phyloP scores from a whole-genome alignment of 768 basidiomycete genomes.

The Suillus weaverae region DNA sequence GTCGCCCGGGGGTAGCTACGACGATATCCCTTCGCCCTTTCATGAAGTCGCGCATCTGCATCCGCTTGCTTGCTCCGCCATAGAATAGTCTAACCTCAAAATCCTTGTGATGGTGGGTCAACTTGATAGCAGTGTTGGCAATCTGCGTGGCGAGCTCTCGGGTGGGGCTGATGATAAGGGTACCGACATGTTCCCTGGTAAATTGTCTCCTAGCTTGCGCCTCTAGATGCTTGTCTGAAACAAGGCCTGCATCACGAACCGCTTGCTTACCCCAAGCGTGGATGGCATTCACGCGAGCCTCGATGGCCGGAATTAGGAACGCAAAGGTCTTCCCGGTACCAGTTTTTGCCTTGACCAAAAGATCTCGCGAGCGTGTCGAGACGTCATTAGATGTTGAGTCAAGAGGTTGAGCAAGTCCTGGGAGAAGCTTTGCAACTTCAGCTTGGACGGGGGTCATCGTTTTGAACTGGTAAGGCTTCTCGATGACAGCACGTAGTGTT shows the following conservation, averaged over 20 bases:
- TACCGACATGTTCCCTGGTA: slow-evolving; percentile 55
- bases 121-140: slow-evolving; percentile 73
- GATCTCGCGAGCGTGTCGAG: slow-evolving; percentile 47
- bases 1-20: slow-evolving; percentile 87
- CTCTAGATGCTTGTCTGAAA: slow-evolving; percentile 30
- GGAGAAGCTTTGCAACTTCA: slow-evolving; percentile 74
- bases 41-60: slow-evolving; percentile 70
- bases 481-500: slow-evolving; percentile 60
- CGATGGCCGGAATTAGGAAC: slow-evolving; percentile 85
- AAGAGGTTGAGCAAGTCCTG: slow-evolving; percentile 60
- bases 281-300: slow-evolving; percentile 67
- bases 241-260: slow-evolving; percentile 42
- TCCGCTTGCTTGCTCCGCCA: slow-evolving; percentile 68
- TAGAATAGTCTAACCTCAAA: slow-evolving; percentile 75
- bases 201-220: slow-evolving; percentile 36
- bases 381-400: slow-evolving; percentile 24
- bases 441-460: slow-evolving; percentile 84
- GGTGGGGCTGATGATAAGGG: slow-evolving; percentile 85
- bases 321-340: slow-evolving; percentile 90
- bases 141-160: slow-evolving; percentile 90
- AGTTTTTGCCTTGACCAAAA: slow-evolving; percentile 85
- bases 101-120: slow-evolving; percentile 59
- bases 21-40: slow-evolving; percentile 72
- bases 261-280: slow-evolving; percentile 43
- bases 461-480: slow-evolving; percentile 62